Conservation (phyloP, 2,329 filamentous ascomycete genomes). For the Ceratocystis smalleyi region DNA sequence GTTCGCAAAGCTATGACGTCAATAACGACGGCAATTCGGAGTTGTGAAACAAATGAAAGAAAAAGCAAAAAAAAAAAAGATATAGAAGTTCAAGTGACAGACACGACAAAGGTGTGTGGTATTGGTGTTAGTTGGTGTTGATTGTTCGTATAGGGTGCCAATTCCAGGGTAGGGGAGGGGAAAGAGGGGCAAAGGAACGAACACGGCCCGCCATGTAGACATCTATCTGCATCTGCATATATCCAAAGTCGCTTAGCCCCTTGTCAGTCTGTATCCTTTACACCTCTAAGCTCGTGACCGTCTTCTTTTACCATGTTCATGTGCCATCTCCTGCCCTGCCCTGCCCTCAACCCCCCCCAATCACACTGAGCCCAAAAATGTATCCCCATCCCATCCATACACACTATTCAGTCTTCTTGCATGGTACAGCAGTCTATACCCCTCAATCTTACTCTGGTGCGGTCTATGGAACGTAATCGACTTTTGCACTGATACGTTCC, state of each 20-base stretch:
- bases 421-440: conserved; percentile 21
- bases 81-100: too few species aligned
- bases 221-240: not conserved
- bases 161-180: conserved; percentile 44
- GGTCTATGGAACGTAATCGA: conserved; percentile 27
- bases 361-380: conserved; percentile 20
- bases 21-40: too few species aligned
- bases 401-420: conserved; percentile 23
- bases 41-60: too few species aligned
- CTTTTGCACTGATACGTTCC: conserved; percentile 19
- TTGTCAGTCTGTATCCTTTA: not conserved
- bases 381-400: conserved; percentile 26
- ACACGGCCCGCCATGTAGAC: not conserved
- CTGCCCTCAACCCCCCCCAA: not conserved
- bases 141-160: not conserved
- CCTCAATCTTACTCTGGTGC: conserved; percentile 26
- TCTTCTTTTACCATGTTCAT: too few species aligned
- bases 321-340: too few species aligned
- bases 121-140: not conserved
- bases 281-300: not conserved
- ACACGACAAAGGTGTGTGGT: too few species aligned
- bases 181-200: conserved; percentile 38
- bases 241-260: not conserved
- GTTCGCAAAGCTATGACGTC: too few species aligned
- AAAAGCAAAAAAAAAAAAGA: too few species aligned